Evolutionary conservation across 768 basidiomycete species (phyloP).

Genomic region (Arthromyces matolae): DNA sequence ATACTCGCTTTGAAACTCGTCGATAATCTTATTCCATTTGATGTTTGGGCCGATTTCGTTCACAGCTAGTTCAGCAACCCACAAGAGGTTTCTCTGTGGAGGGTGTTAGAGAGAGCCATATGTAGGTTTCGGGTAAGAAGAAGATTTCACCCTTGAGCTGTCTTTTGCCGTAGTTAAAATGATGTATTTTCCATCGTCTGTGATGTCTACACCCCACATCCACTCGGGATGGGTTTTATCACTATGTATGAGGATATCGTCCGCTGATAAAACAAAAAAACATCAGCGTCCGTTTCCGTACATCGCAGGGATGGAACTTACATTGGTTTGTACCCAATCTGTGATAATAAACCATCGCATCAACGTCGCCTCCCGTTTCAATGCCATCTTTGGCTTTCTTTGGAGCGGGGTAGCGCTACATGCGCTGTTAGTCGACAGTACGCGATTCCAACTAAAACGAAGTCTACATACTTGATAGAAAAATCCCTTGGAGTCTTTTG

Average conservation of each 20-base stretch:
- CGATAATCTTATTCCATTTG: slow-evolving; percentile 67
- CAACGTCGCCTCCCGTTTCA: slow-evolving; percentile 56
- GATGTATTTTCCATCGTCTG: slow-evolving; percentile 67
- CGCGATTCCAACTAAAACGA: slow-evolving; percentile 6
- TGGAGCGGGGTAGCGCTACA: slow-evolving; percentile 55
- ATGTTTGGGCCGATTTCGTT: slow-evolving; percentile 61
- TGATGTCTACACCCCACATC: slow-evolving; percentile 55
- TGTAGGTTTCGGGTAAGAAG: not conserved
- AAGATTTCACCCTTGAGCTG: slow-evolving; percentile 52
- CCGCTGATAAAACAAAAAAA: too few species aligned
- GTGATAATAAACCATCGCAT: slow-evolving; percentile 79
- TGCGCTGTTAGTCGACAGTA: not conserved
- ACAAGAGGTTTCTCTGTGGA: slow-evolving; percentile 66
- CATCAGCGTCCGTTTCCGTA: slow-evolving; percentile 2
- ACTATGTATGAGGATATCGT: slow-evolving; percentile 64
- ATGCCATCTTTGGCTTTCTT: slow-evolving; percentile 47
- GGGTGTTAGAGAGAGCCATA: not conserved
- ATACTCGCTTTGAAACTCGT: slow-evolving; percentile 68
- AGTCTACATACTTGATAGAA: slow-evolving; percentile 61
- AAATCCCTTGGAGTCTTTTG: slow-evolving; percentile 75
- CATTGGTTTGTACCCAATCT: slow-evolving; percentile 67
- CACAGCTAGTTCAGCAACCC: slow-evolving; percentile 65
- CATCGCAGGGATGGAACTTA: slow-evolving; percentile 24
- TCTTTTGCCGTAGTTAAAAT: slow-evolving; percentile 53
- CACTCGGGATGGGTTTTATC: slow-evolving; percentile 62